Evolutionary conservation across 2,329 filamentous ascomycete species (phyloP).

Genomic region (Claviceps africana): DNA sequence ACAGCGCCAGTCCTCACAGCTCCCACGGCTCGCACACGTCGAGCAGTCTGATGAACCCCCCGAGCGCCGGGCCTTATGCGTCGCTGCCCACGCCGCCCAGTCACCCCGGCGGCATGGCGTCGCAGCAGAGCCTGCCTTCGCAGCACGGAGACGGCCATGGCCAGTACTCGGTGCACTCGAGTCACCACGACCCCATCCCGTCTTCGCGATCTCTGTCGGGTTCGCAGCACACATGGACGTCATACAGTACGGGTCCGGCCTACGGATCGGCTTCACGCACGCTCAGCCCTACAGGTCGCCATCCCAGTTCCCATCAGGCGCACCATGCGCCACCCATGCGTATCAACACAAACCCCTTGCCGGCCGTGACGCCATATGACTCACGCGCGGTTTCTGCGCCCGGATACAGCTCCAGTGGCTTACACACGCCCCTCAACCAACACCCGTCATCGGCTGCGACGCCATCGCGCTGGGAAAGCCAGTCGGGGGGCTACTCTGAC

Average conservation of each 20-base stretch:
- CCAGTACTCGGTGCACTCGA: conserved; percentile 27
- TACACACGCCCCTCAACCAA: conserved; percentile 26
- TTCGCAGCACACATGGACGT: conserved; percentile 32
- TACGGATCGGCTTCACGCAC: conserved; percentile 26
- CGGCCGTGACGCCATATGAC: conserved; percentile 27
- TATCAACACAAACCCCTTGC: conserved; percentile 24
- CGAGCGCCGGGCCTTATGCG: conserved; percentile 25
- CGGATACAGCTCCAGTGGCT: conserved; percentile 26
- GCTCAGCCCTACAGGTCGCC: conserved; percentile 24
- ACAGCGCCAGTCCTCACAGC: conserved; percentile 41
- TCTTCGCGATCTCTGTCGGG: conserved; percentile 39
- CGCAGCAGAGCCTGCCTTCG: conserved; percentile 16
- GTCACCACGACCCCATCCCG: conserved; percentile 35
- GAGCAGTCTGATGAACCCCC: conserved; percentile 27
- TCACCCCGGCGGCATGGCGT: conserved; percentile 14
- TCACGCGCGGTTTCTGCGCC: conserved; percentile 16
- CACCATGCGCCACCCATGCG: conserved; percentile 20
- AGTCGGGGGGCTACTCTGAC: conserved; percentile 24
- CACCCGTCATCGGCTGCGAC: conserved; percentile 23
- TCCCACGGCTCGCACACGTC: conserved; percentile 23
- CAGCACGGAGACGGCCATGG: conserved; percentile 19
- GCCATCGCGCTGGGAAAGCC: conserved; percentile 27
- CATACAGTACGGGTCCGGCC: conserved; percentile 24
- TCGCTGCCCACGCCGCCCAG: conserved; percentile 33
- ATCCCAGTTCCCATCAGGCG: conserved; percentile 20